A percentile compares a stretch with the other conserved stretches of the same genome.
Evolutionary conservation across 257 asterid species (phyloP).

Genomic region (Prunella vulgaris): DNA sequence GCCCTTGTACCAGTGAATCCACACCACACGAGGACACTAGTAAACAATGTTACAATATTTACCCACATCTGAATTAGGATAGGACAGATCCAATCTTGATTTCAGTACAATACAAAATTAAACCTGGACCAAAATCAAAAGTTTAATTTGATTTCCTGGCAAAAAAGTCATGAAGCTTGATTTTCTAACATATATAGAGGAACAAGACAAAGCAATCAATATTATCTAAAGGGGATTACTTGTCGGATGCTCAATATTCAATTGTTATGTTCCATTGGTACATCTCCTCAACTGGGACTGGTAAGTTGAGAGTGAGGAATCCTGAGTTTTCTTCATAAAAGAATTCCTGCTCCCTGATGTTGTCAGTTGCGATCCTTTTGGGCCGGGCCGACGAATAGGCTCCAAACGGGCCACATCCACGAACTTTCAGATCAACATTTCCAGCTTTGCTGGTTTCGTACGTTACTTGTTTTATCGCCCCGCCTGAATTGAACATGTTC

Average conservation of each 20-base stretch:
- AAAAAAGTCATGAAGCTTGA: not conserved
- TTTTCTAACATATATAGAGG: not conserved
- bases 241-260: constrained; percentile 31
- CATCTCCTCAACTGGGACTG: constrained; percentile 42
- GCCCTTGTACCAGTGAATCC: not conserved
- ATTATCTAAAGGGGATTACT: not conserved
- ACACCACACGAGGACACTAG: not conserved
- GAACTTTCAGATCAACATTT: constrained; percentile 33
- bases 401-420: constrained; percentile 64
- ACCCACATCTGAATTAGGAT: not conserved
- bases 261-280: constrained; percentile 48
- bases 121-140: not conserved
- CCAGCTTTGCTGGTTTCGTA: constrained; percentile 40
- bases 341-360: constrained; percentile 28
- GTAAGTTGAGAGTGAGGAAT: constrained; percentile 32
- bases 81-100: constrained; percentile 16
- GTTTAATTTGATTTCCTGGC: not conserved
- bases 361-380: constrained; percentile 35
- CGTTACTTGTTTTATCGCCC: constrained; percentile 54
- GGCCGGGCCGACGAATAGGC: constrained; percentile 66
- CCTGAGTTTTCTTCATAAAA: constrained; percentile 45
- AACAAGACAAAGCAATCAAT: not conserved
- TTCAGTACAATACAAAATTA: constrained; percentile 7
- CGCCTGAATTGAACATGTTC: constrained; percentile 83
- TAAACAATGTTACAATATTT: not conserved